A percentile compares a stretch with the other conserved stretches of the same genome.
Evolutionary conservation across 495 filamentous ascomycete species (phyloP).

Genomic region (Penicillium silybi): DNA sequence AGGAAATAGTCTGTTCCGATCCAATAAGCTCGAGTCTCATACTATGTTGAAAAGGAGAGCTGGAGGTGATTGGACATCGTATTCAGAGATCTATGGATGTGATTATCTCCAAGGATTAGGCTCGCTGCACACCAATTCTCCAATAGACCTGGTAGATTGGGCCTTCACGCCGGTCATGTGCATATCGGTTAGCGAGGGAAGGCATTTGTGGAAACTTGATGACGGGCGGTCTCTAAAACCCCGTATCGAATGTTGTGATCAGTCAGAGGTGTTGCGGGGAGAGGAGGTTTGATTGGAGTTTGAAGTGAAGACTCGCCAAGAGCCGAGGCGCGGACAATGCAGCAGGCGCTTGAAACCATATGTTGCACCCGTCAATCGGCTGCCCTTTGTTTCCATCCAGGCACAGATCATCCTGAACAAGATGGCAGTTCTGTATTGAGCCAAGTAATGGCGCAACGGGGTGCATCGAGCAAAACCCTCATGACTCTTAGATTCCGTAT

Average conservation of each 20-base stretch:
- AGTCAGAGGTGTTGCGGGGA: background rate
- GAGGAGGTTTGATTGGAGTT: background rate
- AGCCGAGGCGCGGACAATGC: background rate
- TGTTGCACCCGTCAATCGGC: background rate
- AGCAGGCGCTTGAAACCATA: background rate
- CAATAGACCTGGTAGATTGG: background rate
- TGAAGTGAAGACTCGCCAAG: background rate
- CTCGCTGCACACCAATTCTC: background rate
- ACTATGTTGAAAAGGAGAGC: background rate
- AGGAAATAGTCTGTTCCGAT: too few relatives aligned
- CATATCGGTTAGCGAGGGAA: background rate
- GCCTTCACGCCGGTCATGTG: background rate
- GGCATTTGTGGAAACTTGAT: background rate
- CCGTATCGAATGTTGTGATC: too few relatives aligned
- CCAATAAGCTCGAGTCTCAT: background rate
- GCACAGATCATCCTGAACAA: background rate
- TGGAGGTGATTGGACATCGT: background rate
- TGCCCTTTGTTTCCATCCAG: background rate
- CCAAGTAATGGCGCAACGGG: background rate
- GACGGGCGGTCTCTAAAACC: background rate
- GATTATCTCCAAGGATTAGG: background rate
- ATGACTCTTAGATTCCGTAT: background rate
- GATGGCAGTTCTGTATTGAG: background rate
- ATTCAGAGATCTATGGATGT: background rate
- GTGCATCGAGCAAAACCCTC: background rate